Base-by-base conservation (phyloP, 495 filamentous ascomycete genomes). In the Talaromyces proteolyticus region DNA sequence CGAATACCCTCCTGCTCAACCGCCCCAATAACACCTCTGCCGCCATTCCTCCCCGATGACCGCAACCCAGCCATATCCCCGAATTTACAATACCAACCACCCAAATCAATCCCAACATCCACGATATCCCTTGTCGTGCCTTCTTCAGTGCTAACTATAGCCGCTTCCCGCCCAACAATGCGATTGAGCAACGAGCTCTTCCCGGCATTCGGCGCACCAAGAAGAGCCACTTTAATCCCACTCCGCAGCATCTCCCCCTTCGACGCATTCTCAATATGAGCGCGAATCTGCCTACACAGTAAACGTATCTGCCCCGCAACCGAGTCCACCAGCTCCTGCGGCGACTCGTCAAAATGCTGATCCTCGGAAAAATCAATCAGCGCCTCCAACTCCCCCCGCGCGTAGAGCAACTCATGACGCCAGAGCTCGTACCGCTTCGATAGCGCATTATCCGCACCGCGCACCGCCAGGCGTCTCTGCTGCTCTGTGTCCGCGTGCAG, bases 361-460 rank as follows among this genome's bases (percentile, higher is more conserved):
- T 97, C 94, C 66, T 98, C 93, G 1, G 87, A 85, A 64, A 98
- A 98, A 61, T 98, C 93, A 58, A 98, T 97, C 51, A 97, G 67
- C 1, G 93, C 93, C 63, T 98, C 93, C 44, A 97, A 74, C 66
- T 96, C 91, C 5, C 89, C 94, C 6, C 92, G 80, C 20, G 91
- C 91, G 55, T 86, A 75, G 6, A 97, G 70, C 6, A 98, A 67
- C 24, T 81, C 72, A 50, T 80, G 70, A 11, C 93, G 80, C 94
- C 93, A 98, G 22, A 50, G 52, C 54, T 97, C 92, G 66, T 97
- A 98, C 4, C 80, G 84, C 48, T 81, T 75, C n/a, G 87, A 79
- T 4, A 96, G 66, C 1, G 72, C 70, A 39, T 82, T 82, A 6
- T 79, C 84, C 7, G 83, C 82, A 4, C 90, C 92, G 5, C 85